Evolutionary conservation across 176 grass and related monocot species (phyloP).

Genomic region (Cymbopogon citratus): DNA sequence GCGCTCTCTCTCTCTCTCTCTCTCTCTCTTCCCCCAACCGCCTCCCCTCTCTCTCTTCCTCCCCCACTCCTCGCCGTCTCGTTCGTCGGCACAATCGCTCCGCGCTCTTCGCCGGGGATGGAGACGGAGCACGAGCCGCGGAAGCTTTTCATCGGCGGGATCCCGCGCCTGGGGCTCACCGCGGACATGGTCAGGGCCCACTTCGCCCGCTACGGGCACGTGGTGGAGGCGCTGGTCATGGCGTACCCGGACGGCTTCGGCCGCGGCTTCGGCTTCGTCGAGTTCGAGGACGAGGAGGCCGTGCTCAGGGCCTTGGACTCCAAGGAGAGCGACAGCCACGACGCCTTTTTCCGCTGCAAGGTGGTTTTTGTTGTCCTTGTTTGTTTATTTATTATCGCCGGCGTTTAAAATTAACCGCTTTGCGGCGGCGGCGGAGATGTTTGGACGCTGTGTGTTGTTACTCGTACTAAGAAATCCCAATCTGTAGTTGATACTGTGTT

Average conservation of each 20-base stretch:
- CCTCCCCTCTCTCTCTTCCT: too few species aligned
- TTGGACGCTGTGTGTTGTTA: neutral
- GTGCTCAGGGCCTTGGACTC: conserved; percentile 31
- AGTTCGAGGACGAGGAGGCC: conserved; percentile 40
- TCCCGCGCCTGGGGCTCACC: conserved; percentile 4
- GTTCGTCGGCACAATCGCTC: too few species aligned
- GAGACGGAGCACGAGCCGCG: neutral
- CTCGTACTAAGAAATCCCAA: too few species aligned
- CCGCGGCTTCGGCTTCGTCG: conserved; percentile 66
- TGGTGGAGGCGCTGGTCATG: conserved; percentile 41
- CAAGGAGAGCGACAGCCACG: conserved; percentile 25
- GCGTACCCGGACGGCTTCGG: neutral
- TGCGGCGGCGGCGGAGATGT: neutral
- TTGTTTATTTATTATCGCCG: neutral
- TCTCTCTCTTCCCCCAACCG: neutral
- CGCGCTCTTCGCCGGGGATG: neutral
- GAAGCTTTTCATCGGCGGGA: conserved; percentile 61
- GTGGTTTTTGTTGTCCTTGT: neutral
- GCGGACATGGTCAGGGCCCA: conserved; percentile 34
- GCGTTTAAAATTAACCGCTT: neutral
- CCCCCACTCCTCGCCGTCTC: neutral
- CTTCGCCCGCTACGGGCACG: conserved; percentile 48
- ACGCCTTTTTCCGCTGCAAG: conserved; percentile 28
- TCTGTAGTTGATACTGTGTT: neutral
- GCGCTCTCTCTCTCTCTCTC: neutral